Evolutionary conservation across 176 grass and related monocot species (phyloP).

Genomic region (Chrysopogon serrulatus): DNA sequence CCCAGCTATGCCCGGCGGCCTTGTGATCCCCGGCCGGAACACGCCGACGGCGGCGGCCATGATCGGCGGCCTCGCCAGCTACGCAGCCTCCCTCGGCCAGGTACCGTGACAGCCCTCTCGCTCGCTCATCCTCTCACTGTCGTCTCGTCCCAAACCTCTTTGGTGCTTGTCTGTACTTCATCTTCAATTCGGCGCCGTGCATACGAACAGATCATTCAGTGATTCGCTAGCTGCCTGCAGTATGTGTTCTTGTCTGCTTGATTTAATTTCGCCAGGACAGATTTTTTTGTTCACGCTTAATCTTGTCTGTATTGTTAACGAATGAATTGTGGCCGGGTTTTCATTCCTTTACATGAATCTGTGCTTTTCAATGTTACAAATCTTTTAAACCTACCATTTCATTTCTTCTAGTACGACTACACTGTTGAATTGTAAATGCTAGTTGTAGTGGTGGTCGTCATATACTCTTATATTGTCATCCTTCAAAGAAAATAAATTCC

Average conservation of each 20-base stretch:
- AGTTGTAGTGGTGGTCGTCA: too few relatives aligned
- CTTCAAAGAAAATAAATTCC: neutral
- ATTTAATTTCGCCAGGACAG: neutral
- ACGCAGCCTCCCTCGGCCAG: conserved; percentile 67
- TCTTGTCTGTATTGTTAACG: too few relatives aligned
- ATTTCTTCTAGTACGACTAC: neutral
- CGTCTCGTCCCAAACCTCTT: neutral
- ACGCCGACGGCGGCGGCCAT: conserved; percentile 40
- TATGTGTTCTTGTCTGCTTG: neutral
- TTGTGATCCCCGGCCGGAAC: conserved; percentile 79
- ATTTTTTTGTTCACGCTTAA: too few relatives aligned
- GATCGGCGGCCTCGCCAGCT: conserved; percentile 46
- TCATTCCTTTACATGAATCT: neutral
- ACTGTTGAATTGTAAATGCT: neutral
- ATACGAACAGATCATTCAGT: neutral
- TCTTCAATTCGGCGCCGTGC: neutral
- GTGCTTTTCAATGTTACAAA: neutral
- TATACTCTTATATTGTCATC: neutral
- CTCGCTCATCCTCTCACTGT: too few relatives aligned
- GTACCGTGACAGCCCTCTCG: neutral
- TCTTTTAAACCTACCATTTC: neutral
- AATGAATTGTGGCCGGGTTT: neutral
- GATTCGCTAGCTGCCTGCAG: neutral
- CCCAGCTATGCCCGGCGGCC: conserved; percentile 52
- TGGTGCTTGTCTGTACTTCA: neutral